phyloP scores from a whole-genome alignment of 2,329 filamentous ascomycete species.

The Colletotrichum caudatum region DNA sequence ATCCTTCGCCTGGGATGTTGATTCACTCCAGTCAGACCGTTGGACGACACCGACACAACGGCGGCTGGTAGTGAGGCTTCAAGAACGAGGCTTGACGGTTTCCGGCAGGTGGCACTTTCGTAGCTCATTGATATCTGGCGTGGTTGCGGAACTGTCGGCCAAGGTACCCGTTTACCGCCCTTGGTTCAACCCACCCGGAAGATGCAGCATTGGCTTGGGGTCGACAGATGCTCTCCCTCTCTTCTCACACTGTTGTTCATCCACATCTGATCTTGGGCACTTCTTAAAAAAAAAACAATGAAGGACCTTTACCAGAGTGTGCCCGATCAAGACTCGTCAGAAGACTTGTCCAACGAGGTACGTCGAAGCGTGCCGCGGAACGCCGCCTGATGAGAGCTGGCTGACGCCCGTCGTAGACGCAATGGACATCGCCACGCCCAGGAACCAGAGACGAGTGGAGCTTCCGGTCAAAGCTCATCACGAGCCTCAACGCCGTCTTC shows the following conservation, averaged over 20 bases:
- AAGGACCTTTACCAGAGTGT: slow-evolving; percentile 22
- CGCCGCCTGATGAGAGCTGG: background rate
- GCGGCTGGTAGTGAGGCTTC: background rate
- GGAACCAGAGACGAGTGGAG: slow-evolving; percentile 1
- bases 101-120: slow-evolving; percentile 17
- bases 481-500: slow-evolving; percentile 10
- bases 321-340: slow-evolving; percentile 8
- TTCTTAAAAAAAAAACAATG: background rate
- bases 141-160: background rate
- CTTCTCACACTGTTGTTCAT: background rate
- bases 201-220: background rate
- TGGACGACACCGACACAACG: background rate
- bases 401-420: background rate
- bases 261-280: no score
- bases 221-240: no score
- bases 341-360: slow-evolving; percentile 9
- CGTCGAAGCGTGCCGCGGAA: background rate
- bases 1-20: slow-evolving; percentile 23
- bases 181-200: background rate
- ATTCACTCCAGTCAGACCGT: background rate
- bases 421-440: background rate
- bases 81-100: slow-evolving; percentile 7
- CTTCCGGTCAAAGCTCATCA: slow-evolving; percentile 13
- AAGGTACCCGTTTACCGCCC: background rate
- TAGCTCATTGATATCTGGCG: background rate